phyloP scores from a whole-genome alignment of 2,329 filamentous ascomycete species.

The Botryotinia globosa region DNA sequence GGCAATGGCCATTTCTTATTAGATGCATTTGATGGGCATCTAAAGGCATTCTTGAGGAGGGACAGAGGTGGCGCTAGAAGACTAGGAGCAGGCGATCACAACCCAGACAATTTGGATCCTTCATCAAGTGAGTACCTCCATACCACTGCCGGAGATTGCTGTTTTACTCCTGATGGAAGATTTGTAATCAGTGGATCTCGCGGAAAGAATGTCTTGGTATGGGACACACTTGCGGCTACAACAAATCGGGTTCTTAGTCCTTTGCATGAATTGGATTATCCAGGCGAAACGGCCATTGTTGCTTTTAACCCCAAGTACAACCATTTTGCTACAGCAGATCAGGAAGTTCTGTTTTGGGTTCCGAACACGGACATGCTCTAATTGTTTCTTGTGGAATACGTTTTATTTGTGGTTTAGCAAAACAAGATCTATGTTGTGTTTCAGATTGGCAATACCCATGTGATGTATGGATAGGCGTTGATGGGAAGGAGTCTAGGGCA shows the following conservation, averaged over 20 bases:
- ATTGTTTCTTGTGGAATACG: neutral
- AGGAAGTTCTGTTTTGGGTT: constrained; percentile 76
- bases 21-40: constrained; percentile 82
- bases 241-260: constrained; percentile 61
- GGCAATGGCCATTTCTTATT: constrained; percentile 84
- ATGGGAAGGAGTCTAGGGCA: constrained; percentile 1
- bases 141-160: constrained; percentile 72
- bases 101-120: constrained; percentile 32
- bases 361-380: constrained; percentile 54
- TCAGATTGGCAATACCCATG: constrained; percentile 18
- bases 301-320: constrained; percentile 91
- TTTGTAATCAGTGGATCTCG: constrained; percentile 80
- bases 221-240: constrained; percentile 68
- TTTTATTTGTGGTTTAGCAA: neutral
- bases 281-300: constrained; percentile 68
- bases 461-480: constrained; percentile 20
- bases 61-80: constrained; percentile 53
- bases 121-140: constrained; percentile 38
- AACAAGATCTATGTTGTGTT: constrained; percentile 1
- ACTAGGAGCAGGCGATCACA: constrained; percentile 52
- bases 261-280: constrained; percentile 61
- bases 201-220: constrained; percentile 71
- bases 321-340: constrained; percentile 85
- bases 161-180: constrained; percentile 84
- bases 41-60: constrained; percentile 70